A percentile compares a stretch with the other conserved stretches of the same genome.
Conservation (phyloP, 2,329 filamentous ascomycete species). For the Passalora sequoiae region DNA sequence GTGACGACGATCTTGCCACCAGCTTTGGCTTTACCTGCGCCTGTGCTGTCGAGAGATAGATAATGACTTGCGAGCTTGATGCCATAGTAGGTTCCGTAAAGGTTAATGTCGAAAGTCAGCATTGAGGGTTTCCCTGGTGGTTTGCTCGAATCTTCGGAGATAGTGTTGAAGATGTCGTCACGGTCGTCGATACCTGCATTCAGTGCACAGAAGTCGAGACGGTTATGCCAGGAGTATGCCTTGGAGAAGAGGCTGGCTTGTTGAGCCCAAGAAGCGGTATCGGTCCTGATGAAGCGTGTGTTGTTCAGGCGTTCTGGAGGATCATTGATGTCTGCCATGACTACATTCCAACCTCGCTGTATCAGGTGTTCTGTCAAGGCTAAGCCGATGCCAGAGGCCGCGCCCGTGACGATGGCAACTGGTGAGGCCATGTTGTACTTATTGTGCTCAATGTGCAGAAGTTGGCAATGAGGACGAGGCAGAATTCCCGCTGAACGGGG, state of each 20-base stretch:
- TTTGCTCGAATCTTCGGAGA: slow-evolving; percentile 19
- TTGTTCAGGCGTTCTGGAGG: slow-evolving; percentile 28
- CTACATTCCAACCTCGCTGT: slow-evolving; percentile 37
- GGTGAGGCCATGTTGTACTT: slow-evolving; percentile 35
- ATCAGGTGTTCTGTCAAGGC: slow-evolving; percentile 40
- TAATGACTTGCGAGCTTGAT: slow-evolving; percentile 38
- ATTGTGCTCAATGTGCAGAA: too few species aligned
- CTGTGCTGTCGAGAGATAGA: slow-evolving; percentile 25
- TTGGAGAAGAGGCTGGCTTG: slow-evolving; percentile 25
- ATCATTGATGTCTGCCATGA: slow-evolving; percentile 43
- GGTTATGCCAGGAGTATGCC: slow-evolving; percentile 23
- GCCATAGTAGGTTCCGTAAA: slow-evolving; percentile 24
- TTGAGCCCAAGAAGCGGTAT: slow-evolving; percentile 29
- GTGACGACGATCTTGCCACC: slow-evolving; percentile 35
- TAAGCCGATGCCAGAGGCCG: slow-evolving; percentile 43
- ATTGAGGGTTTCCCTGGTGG: slow-evolving; percentile 33
- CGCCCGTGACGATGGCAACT: slow-evolving; percentile 44
- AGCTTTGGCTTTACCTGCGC: slow-evolving; percentile 15
- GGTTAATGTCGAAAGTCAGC: slow-evolving; percentile 19
- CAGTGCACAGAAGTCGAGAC: slow-evolving; percentile 32
- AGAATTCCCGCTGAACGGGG: neutral
- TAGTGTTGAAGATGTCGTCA: slow-evolving; percentile 32
- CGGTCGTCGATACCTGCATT: slow-evolving; percentile 36
- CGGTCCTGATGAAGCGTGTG: slow-evolving; percentile 34
- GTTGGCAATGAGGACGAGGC: neutral